Percentiles rank a stretch among this genome's conserved stretches.
These are phyloP conservation scores for Corynespora cassiicola DNA, from an alignment of 2,329 filamentous ascomycete genomes.

Conservation along the genomic window DNA sequence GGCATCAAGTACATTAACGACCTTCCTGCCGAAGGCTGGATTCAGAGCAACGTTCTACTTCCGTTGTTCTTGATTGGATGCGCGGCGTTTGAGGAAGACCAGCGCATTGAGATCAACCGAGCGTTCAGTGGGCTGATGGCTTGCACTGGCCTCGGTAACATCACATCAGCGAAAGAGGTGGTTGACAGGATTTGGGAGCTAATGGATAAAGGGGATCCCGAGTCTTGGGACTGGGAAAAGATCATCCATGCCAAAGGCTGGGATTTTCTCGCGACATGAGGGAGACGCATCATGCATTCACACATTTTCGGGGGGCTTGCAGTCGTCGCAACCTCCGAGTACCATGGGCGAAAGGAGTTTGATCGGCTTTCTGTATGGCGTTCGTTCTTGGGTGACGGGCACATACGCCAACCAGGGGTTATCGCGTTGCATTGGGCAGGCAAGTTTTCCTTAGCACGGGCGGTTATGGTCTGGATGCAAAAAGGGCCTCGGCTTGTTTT, in stretches of 20 bases:
- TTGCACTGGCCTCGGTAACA: constrained; percentile 65
- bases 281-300: constrained; percentile 2
- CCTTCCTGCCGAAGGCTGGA: constrained; percentile 61
- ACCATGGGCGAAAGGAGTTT: too few relatives aligned
- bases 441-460: constrained; percentile 17
- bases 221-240: constrained; percentile 69
- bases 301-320: too few relatives aligned
- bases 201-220: constrained; percentile 63
- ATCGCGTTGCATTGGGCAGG: constrained; percentile 24
- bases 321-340: too few relatives aligned
- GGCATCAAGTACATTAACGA: constrained; percentile 63
- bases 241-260: constrained; percentile 65
- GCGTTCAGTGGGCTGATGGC: constrained; percentile 62
- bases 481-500: constrained; percentile 1
- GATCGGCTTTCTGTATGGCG: too few relatives aligned
- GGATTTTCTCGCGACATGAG: constrained; percentile 66
- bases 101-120: constrained; percentile 61
- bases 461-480: constrained; percentile 9
- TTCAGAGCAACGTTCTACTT: constrained; percentile 66
- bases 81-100: constrained; percentile 62
- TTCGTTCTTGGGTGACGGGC: too few relatives aligned
- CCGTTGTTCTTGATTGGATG: constrained; percentile 68
- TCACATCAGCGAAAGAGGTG: constrained; percentile 61
- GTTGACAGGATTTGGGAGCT: constrained; percentile 65
- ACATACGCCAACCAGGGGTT: constrained; percentile 10